Percentiles rank a stretch among this genome's conserved stretches.
phyloP scores from a whole-genome alignment of 495 filamentous ascomycete genomes.

The Pseudevernia furfuracea region DNA sequence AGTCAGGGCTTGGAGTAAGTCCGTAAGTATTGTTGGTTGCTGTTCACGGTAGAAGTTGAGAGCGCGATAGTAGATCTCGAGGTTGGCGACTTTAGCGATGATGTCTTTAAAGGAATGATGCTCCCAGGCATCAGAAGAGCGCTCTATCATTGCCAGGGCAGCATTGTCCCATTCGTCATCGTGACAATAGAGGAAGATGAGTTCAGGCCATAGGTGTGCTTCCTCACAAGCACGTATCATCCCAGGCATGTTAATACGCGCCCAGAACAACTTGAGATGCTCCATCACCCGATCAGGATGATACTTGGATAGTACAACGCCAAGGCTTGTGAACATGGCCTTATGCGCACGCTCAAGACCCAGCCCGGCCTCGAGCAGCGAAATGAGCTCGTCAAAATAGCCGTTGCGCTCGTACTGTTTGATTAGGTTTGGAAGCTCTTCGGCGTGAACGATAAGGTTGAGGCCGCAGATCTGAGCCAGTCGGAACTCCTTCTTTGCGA shows the following conservation, averaged over 20 bases:
- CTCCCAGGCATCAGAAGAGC: slow-evolving; percentile 96
- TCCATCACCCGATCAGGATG: slow-evolving; percentile 97
- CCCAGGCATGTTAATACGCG: slow-evolving; percentile 96
- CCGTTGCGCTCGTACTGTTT: slow-evolving; percentile 95
- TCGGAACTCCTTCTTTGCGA: slow-evolving; percentile 97
- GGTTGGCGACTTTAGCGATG: slow-evolving; percentile 92
- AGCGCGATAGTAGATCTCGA: slow-evolving; percentile 97
- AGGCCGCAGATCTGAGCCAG: slow-evolving; percentile 98
- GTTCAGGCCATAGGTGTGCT: slow-evolving; percentile 92
- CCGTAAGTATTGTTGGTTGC: slow-evolving; percentile 89
- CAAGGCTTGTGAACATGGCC: slow-evolving; percentile 96
- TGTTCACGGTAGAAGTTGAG: slow-evolving; percentile 98
- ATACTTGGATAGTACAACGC: slow-evolving; percentile 92
- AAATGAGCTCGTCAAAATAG: slow-evolving; percentile 97
- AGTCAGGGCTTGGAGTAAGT: slow-evolving; percentile 86
- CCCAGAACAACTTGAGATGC: slow-evolving; percentile 98
- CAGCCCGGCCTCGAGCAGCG: slow-evolving; percentile 87
- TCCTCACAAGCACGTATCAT: slow-evolving; percentile 94
- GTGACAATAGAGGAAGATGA: slow-evolving; percentile 98
- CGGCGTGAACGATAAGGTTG: slow-evolving; percentile 96
- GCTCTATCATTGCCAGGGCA: slow-evolving; percentile 98
- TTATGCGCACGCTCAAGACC: slow-evolving; percentile 85
- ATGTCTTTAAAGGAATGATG: slow-evolving; percentile 99
- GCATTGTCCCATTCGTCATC: slow-evolving; percentile 99
- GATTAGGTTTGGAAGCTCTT: slow-evolving; percentile 88